Evolutionary conservation across 768 basidiomycete species (phyloP).

Genomic region (Panellus pusillus): DNA sequence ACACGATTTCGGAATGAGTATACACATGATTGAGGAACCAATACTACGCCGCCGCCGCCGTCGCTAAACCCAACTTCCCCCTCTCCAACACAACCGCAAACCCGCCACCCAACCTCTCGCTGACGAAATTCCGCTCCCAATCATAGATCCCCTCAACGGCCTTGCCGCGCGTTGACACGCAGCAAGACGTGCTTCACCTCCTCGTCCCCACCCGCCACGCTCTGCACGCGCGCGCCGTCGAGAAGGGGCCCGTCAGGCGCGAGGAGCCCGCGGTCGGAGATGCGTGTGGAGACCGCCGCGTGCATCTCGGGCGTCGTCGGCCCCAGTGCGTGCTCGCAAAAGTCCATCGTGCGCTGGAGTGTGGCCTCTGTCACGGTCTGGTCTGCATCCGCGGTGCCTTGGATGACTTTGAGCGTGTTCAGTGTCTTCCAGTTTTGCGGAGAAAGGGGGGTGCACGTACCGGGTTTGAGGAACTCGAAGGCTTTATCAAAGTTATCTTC

Average conservation of each 20-base stretch:
- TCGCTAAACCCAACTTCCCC: slow-evolving; percentile 19
- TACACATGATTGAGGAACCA: no score
- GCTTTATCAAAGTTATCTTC: slow-evolving; percentile 49
- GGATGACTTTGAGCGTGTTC: slow-evolving; percentile 22
- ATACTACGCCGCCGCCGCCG: neutral
- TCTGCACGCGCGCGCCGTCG: neutral
- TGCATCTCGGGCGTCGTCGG: slow-evolving; percentile 5
- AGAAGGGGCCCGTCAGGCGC: slow-evolving; percentile 1
- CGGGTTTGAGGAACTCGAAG: slow-evolving; percentile 42
- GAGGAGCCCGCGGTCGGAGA: neutral
- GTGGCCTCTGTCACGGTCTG: slow-evolving; percentile 9
- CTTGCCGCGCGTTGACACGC: slow-evolving; percentile 17
- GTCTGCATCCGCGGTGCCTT: slow-evolving; percentile 22
- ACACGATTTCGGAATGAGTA: no score
- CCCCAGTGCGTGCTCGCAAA: slow-evolving; percentile 11
- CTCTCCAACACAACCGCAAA: slow-evolving; percentile 18
- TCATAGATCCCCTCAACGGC: slow-evolving; percentile 16
- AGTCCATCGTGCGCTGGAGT: slow-evolving; percentile 13
- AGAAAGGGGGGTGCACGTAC: slow-evolving; percentile 21
- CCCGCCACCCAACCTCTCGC: slow-evolving; percentile 15
- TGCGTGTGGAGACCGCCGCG: neutral
- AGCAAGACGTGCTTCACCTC: slow-evolving; percentile 1
- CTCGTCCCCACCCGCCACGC: slow-evolving; percentile 1
- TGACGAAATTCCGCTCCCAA: slow-evolving; percentile 18
- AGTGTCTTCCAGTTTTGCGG: neutral